These are phyloP conservation scores for Tricholomella constricta DNA, from an alignment of 768 basidiomycete genomes.

Conservation along the genomic window DNA sequence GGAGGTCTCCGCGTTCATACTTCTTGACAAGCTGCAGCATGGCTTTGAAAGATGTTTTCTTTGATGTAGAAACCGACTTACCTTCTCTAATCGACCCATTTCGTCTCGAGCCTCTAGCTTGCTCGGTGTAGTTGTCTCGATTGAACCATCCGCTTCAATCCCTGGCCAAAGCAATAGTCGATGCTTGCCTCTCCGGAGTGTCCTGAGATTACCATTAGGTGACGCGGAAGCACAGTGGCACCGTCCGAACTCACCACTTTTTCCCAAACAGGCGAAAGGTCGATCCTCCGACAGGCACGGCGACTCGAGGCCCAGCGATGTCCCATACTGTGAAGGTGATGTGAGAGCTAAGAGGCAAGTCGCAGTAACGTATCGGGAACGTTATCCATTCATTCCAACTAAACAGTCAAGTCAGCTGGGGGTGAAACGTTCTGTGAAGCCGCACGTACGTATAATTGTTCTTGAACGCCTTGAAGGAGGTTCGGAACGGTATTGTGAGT, in stretches of 20 bases:
- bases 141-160: slow-evolving; percentile 81
- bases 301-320: slow-evolving; percentile 78
- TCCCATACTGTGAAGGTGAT: slow-evolving; percentile 97
- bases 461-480: slow-evolving; percentile 92
- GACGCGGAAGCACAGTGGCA: background rate
- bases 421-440: background rate
- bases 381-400: slow-evolving; percentile 95
- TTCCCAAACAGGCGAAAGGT: slow-evolving; percentile 91
- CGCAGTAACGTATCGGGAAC: slow-evolving; percentile 90
- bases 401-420: background rate
- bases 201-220: background rate
- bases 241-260: slow-evolving; percentile 63
- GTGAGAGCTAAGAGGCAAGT: slow-evolving; percentile 87
- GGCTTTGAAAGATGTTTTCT: background rate
- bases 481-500: slow-evolving; percentile 87
- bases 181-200: slow-evolving; percentile 1
- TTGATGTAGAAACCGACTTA: slow-evolving; percentile 23
- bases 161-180: background rate
- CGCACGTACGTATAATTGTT: slow-evolving; percentile 67
- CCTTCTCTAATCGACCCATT: slow-evolving; percentile 95
- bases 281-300: slow-evolving; percentile 86
- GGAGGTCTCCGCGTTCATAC: slow-evolving; percentile 91
- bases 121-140: slow-evolving; percentile 84
- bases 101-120: slow-evolving; percentile 83
- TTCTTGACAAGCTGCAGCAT: slow-evolving; percentile 84